Evolutionary conservation across 2,329 filamentous ascomycete species (phyloP), one percentile per base, ranked within the genome.

Genomic region (Golovinomyces cichoracearum): DNA sequence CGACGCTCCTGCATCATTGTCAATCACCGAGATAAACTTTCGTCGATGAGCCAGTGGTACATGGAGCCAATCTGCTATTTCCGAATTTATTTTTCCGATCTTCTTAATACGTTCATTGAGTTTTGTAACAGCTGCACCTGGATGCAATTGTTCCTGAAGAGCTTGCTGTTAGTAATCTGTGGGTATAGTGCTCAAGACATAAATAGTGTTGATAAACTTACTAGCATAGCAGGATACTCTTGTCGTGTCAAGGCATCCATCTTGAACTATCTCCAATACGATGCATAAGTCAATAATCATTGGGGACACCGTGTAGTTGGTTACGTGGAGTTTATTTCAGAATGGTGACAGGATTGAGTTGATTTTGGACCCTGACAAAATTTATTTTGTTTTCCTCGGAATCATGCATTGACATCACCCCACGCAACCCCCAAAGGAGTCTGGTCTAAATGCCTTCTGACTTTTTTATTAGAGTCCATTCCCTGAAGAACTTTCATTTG

Each of bases 21-120:
- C 50, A 56, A 21, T 52, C 45, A 49, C n/a, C 7, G 29, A 33
- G n/a, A 33, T 33, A 3, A 26, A 12, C 31, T 17, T 3, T 25
- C 17, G 21, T 25, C 5, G 29, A 35, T 21, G 17, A 27, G n/a
- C 21, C 25, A 31, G 37, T 40, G 13, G 17, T 76, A 93, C 86
- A 78, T 88, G 81, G 53, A 98, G 73, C 84, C 88, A 98, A 66
- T 95, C 88, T 63, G 88, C 88, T 59, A 98, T 83, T 62, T 94
- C 84, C 57, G 70, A 66, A 64, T 98, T 94, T 66, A 93, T 68
- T 63, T 79, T 84, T 58, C 73, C 74, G 61, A 95, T 88, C 64
- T 84, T 75, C 64, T 81, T 82, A 57, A 95, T 74, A 59, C 90
- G 83, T 57, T 94, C 86, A 63, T 79, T 81, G 58, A 95, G 73